Base-by-base conservation (phyloP, 768 basidiomycete species). In the Coprinopsis strossmayeri region DNA sequence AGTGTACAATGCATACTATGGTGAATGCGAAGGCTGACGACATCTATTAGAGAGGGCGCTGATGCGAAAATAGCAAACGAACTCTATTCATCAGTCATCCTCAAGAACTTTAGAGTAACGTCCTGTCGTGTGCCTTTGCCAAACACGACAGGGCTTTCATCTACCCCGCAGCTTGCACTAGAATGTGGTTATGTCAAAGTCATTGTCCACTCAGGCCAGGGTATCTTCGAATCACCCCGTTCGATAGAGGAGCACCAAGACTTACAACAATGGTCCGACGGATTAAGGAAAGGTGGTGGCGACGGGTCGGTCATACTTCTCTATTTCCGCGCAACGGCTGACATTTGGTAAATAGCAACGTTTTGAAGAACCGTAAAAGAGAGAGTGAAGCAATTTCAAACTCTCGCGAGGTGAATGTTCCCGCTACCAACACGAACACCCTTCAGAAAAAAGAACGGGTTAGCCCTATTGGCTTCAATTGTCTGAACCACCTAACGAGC, bases 251-350 rank as follows among this genome's bases (percentile, higher is more conserved):
- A 55, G 2, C 57, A 77, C 35, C 41, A 49, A 3, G 66, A 73
- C 24, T 56, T 87, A 20, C 56, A 55, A 3, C 61, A 65, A 42
- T 87, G 84, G 85, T 64, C 71, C 15, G 57, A 71, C 5, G 82
- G 79, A n/a, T 62, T 86, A 41, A 72, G 69, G 46, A 61, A 71
- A 38, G 69, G 72, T 30, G 82, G 81, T 28, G 80, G 82, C 38
- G 78, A 69, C 53, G 82, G 82, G 84, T 84, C 59, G 63, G 78
- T 70, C 28, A 37, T 30, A 42, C 35, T 18, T 11, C 48, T 50
- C 53, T 11, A 5, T 21, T 43, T 48, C 24, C 0, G 39, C 34
- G 24, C 34, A 46, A 43, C 42, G 45, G 13, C 25, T 41, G 42
- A 25, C 25, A 45, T 76, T 72, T 25, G 75, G 76, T 50, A 52